Percentiles rank a stretch among this genome's conserved stretches.
Evolutionary conservation across 768 basidiomycete genomes (phyloP).

Genomic region (Clavaria fumosa): DNA sequence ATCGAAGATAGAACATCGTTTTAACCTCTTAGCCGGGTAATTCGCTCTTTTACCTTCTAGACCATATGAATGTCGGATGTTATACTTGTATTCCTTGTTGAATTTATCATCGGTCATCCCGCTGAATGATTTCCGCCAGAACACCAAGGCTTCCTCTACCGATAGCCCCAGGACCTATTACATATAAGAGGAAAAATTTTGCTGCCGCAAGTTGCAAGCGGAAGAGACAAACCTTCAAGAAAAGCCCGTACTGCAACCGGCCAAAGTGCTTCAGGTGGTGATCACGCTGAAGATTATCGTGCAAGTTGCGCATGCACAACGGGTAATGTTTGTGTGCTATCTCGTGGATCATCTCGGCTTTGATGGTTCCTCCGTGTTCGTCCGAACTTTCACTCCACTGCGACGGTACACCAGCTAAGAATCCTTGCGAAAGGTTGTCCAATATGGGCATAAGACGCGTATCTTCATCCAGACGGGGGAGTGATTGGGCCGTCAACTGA

Average conservation of each 20-base stretch:
- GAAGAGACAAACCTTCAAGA: conserved; percentile 83
- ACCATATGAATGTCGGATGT: conserved; percentile 90
- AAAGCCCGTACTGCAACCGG: conserved; percentile 80
- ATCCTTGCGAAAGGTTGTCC: conserved; percentile 83
- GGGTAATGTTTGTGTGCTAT: conserved; percentile 84
- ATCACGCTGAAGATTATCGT: conserved; percentile 61
- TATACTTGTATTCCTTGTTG: conserved; percentile 96
- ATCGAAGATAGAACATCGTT: too few relatives aligned
- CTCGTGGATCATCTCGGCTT: conserved; percentile 88
- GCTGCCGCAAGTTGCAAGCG: too few relatives aligned
- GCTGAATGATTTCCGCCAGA: conserved; percentile 85
- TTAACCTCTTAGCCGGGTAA: conserved; percentile 82
- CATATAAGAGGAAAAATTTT: too few relatives aligned
- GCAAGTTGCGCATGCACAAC: conserved; percentile 85
- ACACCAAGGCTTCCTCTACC: conserved; percentile 83
- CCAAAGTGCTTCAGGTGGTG: conserved; percentile 89
- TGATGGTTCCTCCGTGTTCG: conserved; percentile 50
- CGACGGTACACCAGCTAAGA: conserved; percentile 78
- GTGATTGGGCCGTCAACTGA: conserved; percentile 69
- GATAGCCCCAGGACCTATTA: conserved; percentile 78
- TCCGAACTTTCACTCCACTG: conserved; percentile 53
- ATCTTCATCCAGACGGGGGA: conserved; percentile 91
- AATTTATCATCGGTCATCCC: conserved; percentile 83
- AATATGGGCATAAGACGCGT: conserved; percentile 80
- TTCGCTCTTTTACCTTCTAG: conserved; percentile 90